These are phyloP conservation scores for Phytophthora sp. DNA, from an alignment of 352 stramenopile genomes.

Conservation along the genomic window DNA sequence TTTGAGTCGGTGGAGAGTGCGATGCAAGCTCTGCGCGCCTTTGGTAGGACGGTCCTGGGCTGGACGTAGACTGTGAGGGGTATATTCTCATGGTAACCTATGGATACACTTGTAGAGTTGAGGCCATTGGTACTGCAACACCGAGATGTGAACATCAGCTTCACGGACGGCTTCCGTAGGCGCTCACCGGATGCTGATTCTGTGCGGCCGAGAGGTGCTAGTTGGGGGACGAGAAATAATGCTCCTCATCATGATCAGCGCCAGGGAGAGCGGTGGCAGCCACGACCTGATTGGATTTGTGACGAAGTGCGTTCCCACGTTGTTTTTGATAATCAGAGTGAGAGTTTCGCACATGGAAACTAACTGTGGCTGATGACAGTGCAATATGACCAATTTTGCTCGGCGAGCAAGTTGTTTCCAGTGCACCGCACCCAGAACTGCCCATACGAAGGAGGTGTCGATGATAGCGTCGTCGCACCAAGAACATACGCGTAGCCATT, in stretches of 20 bases:
- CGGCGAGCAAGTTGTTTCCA: constrained; percentile 72
- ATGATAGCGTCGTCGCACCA: constrained; percentile 20
- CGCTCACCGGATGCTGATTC: constrained; percentile 20
- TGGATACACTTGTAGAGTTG: constrained; percentile 38
- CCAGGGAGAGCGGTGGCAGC: constrained; percentile 28
- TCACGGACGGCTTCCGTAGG: constrained; percentile 48
- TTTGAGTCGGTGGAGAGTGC: constrained; percentile 68
- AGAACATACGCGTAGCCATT: constrained; percentile 5
- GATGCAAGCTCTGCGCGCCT: constrained; percentile 57
- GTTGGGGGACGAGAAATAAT: constrained; percentile 9
- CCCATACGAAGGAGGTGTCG: constrained; percentile 46
- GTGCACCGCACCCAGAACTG: constrained; percentile 54
- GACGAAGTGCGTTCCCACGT: constrained; percentile 44
- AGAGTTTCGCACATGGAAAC: too few relatives aligned
- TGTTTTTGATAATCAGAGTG: too few relatives aligned
- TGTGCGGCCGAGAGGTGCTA: constrained; percentile 13
- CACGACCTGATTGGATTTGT: constrained; percentile 76
- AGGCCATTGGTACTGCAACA: constrained; percentile 62
- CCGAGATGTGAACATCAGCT: constrained; percentile 51
- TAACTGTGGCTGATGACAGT: constrained; percentile 45
- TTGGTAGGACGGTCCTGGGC: constrained; percentile 63
- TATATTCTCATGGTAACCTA: too few relatives aligned
- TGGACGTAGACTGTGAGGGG: too few relatives aligned
- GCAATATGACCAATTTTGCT: constrained; percentile 77
- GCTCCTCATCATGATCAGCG: constrained; percentile 13